phyloP scores from a whole-genome alignment of 1,284 basidiomycete genomes.

The Leccinum fuscescens region DNA sequence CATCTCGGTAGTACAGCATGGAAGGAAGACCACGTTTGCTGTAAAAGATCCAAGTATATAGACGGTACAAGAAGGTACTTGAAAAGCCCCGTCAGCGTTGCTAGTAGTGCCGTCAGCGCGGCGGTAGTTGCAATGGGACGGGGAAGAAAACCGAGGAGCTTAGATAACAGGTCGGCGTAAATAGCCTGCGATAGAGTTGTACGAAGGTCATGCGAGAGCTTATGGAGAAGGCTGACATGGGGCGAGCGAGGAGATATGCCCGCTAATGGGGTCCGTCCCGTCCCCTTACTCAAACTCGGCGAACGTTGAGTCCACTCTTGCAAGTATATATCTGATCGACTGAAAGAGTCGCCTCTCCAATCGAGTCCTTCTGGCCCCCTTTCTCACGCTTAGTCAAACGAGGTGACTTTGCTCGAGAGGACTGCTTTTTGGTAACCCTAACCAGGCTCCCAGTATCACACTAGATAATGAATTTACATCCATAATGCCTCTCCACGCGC shows the following conservation, averaged over 20 bases:
- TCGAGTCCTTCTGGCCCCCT: too few relatives aligned
- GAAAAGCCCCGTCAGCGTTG: conserved; percentile 64
- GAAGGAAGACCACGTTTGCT: conserved; percentile 57
- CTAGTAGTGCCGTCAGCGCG: conserved; percentile 56
- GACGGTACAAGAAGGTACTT: conserved; percentile 67
- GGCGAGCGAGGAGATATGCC: conserved; percentile 13
- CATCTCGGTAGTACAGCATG: conserved; percentile 53
- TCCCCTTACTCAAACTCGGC: too few relatives aligned
- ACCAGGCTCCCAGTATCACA: too few relatives aligned
- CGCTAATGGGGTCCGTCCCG: too few relatives aligned
- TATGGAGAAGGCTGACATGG: conserved; percentile 62
- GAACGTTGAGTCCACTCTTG: too few relatives aligned
- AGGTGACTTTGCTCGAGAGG: too few relatives aligned
- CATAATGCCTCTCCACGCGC: too few relatives aligned
- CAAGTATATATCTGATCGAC: too few relatives aligned
- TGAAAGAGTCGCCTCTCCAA: too few relatives aligned
- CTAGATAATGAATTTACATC: too few relatives aligned
- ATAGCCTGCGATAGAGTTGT: conserved; percentile 57
- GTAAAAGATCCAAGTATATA: conserved; percentile 47
- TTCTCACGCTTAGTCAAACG: too few relatives aligned
- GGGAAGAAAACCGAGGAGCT: conserved; percentile 57
- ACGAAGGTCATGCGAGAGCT: conserved; percentile 72
- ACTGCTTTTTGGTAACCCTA: too few relatives aligned
- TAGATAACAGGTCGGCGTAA: conserved; percentile 53
- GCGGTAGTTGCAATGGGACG: conserved; percentile 51